Evolutionary conservation across 148 eudicot species (phyloP), one percentile per base, ranked within the genome.

Genomic region (Nepenthes gracilis): DNA sequence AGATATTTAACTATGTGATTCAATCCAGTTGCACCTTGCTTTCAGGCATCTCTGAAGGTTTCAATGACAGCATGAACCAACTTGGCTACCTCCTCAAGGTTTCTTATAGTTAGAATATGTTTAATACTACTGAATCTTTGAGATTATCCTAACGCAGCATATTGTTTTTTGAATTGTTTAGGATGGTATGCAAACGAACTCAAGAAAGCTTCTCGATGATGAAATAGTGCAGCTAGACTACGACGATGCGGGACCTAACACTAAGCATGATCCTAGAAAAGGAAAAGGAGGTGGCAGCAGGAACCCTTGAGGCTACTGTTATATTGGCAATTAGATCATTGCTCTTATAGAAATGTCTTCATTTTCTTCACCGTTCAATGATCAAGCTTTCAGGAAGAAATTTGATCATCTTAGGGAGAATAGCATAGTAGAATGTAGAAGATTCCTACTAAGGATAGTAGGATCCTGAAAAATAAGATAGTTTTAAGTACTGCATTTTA

Each of bases 221-320:
- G 80, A 80, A 50, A 43, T 66, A 14, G 63, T 82, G 75, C 74
- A 74, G 54, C 57, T 81, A 47, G 98, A 93, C 65, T 93, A 93
- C 34, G 88, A 88, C 61, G 68, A 85, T 55, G 85, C 98, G 54
- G 98, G 98, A 50, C 72, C 98, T 1, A 93, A 88, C 59, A 80
- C 84, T 2, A 93, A 72, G 79, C 98, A 93, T 68, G 96, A 92
- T 62, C 95, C 94, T n/a, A 85, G 82, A 71, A 81, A 70, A 50
- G 89, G 80, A 32, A 77, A 78, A 69, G 75, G 84, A 12, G 85
- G 87, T 36, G 78, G 81, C 35, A 59, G 70, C 61, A 80, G 67
- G 64, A 74, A 67, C 77, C 85, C 66, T 34, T 90, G 58, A 84
- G 8, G 38, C 5, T 50, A 8, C 9, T 9, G 23, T 23, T 23